Percentiles rank a stretch among this genome's conserved stretches.
Conservation (phyloP, 805 yeast species). For the Nakazawaea wickerhamii region DNA sequence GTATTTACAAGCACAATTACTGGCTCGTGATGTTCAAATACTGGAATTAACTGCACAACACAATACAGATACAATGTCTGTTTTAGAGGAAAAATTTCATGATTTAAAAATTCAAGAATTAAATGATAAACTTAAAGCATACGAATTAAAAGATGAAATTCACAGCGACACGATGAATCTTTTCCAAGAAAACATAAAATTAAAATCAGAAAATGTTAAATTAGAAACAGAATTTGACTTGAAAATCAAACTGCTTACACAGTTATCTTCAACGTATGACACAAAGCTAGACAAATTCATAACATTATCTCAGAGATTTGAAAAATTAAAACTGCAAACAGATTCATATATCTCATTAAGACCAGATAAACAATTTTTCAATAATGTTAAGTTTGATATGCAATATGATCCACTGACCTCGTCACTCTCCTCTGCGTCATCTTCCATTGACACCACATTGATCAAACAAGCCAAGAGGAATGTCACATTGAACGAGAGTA, state of each 20-base stretch:
- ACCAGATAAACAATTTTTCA: conserved; percentile 4
- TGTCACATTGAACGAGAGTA: conserved; percentile 10
- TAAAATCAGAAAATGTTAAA: not conserved
- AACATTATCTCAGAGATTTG: conserved; percentile 3
- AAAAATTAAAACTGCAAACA: conserved; percentile 10
- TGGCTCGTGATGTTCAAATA: not conserved
- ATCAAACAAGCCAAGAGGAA: conserved; percentile 2
- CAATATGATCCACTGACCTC: not conserved
- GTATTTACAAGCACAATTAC: not conserved
- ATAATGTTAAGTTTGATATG: conserved; percentile 10
- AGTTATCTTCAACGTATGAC: not conserved
- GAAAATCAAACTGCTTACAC: conserved; percentile 1
- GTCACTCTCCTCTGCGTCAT: not conserved
- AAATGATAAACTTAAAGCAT: not conserved
- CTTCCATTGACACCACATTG: not conserved
- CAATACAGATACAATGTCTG: not conserved
- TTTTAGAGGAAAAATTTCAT: conserved; percentile 2
- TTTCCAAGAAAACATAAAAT: not conserved
- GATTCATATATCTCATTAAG: not conserved
- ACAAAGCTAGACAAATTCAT: not conserved
- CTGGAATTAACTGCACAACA: conserved; percentile 1
- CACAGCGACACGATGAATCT: not conserved
- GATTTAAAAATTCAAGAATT: conserved; percentile 3
- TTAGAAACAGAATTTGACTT: conserved; percentile 3
- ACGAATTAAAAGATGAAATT: conserved; percentile 1